Evolutionary conservation across 805 yeast genomes (phyloP), one percentile per base, ranked within the genome.

Genomic region (Candida hispaniensis): DNA sequence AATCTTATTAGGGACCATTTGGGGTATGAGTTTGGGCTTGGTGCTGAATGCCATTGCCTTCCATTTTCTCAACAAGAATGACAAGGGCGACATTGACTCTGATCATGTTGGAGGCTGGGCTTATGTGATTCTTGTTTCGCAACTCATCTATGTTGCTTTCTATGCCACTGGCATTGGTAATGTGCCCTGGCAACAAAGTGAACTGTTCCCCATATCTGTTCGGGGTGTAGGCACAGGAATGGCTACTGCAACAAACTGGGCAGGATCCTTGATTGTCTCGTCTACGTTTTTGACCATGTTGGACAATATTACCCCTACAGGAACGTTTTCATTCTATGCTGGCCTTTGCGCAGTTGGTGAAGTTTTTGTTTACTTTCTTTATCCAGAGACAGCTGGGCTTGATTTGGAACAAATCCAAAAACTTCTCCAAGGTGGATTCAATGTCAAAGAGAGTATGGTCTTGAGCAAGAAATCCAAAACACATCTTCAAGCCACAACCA

Each of bases 121-220:
- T 13, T 71, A 80, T 43, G 75, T 86, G 10, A 73, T 88, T 38
- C 78, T 91, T 44, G 66, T 85, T 22, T 75, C 83, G 35, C 85
- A 86, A 81, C 82, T 88, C 44, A 55, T 73, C 24, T 91, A 66
- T 52, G 95, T 86, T 28, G 95, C 94, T 3, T 74, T 78, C 36
- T 88, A 86, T 55, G 94, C 96, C 30, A 64, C 82, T 46, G 97
- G 97, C 47, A 81, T 86, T 47, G 98, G 98, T 60, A 86, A 88
- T 56, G 91, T 83, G 38, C 96, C 97, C 39, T 88, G 98, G 98
- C 94, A 88, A 54, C 96, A 91, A 54, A 79, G 88, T 39, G 98
- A 88, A 59, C 63, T 88, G 51, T 85, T 91, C 62, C 91, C 96
- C 20, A 94, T 86, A 66, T 71, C 75, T 43, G 95, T 88, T 19